Base-by-base conservation (phyloP, 1,284 basidiomycete genomes). In the Irpex rosettiformis region DNA sequence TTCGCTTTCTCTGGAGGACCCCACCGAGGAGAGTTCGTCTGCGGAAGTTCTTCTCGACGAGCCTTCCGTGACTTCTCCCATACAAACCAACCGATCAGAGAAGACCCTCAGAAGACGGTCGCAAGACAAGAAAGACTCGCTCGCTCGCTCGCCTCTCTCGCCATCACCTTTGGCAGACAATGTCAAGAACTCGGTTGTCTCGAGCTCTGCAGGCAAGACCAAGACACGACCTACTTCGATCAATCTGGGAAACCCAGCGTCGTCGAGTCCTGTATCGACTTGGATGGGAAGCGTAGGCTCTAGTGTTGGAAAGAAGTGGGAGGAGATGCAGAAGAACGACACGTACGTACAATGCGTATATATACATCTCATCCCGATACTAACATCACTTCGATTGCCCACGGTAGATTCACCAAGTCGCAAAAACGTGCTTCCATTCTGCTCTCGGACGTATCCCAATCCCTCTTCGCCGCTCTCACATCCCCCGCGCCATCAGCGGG, bases 351-450 rank as follows among this genome's bases (percentile, higher is more conserved):
- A 1, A 10, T 55, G 30, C 54, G 22, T 57, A 51, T 57, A 55
- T 22, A 55, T 54, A 43, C 42, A 28, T 48, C 40, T 61, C 24
- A 58, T 54, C 40, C 22, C 51, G 45, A n/a, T 30, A n/a, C n/a
- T n/a, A n/a, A n/a, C n/a, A n/a, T n/a, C n/a, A n/a, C n/a, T n/a
- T n/a, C n/a, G n/a, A n/a, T n/a, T n/a, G n/a, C n/a, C n/a, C n/a
- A n/a, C n/a, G n/a, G n/a, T n/a, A 88, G 87, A 28, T 79, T 88
- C 65, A 73, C 80, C 16, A 85, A 83, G 65, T 76, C 74, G 65
- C 83, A 83, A 61, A 88, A 87, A 70, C 83, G 86, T 25, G 88
- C 87, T 0, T 87, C 88, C 0, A 64, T 81, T 1, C 75, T 89
- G 37, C 67, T 90, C 55, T 81, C 83, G 0, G 88, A 89, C 65